phyloP scores from a whole-genome alignment of 1,139 yeast species.

The Saccharomyces hybrid region DNA sequence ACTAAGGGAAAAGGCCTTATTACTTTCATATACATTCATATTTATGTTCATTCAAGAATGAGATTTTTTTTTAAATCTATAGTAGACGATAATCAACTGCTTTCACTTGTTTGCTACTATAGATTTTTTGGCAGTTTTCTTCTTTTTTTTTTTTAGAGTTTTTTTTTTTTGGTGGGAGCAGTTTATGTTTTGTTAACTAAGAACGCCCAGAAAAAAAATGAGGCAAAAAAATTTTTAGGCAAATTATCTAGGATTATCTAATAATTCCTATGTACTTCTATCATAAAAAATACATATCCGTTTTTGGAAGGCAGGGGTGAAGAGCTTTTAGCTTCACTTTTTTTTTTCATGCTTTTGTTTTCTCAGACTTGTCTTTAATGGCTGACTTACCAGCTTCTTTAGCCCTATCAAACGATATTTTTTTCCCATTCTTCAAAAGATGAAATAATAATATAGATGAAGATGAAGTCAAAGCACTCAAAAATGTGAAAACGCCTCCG shows the following conservation, averaged over 20 bases:
- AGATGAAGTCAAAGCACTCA: too few species aligned
- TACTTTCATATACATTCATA: neutral
- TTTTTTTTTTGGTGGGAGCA: neutral
- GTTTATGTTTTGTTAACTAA: constrained; percentile 33
- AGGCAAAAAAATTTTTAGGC: constrained; percentile 40
- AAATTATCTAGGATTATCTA: constrained; percentile 18
- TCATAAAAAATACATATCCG: neutral
- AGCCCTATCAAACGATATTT: constrained; percentile 6
- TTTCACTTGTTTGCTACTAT: neutral
- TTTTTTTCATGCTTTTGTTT: neutral
- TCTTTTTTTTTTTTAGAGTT: neutral
- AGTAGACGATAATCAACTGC: neutral
- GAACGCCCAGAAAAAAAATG: constrained; percentile 46
- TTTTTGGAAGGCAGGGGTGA: neutral
- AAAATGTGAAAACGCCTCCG: too few species aligned
- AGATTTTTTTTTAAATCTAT: too few species aligned
- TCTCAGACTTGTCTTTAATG: neutral
- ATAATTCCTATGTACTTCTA: neutral
- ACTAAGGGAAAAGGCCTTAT: neutral
- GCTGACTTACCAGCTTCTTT: neutral
- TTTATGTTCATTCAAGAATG: neutral
- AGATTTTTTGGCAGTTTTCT: neutral
- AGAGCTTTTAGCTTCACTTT: neutral
- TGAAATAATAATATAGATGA: too few species aligned
- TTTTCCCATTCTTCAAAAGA: too few species aligned